Base-by-base conservation (phyloP, 768 basidiomycete genomes). In the Trichaptum fuscoviolaceum region DNA sequence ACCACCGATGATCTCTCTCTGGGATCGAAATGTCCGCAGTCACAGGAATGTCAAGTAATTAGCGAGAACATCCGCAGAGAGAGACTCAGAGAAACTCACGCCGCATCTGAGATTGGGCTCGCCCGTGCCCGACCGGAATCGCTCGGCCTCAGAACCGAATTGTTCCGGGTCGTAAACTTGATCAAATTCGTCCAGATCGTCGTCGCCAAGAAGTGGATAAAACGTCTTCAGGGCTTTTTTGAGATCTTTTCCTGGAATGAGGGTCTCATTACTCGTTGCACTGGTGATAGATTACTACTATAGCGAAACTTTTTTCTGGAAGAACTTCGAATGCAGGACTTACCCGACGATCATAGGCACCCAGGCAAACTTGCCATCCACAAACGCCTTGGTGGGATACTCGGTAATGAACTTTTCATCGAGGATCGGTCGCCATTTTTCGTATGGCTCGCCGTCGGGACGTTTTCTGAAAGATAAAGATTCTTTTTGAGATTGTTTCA, bases 291-390 rank as follows among this genome's bases (percentile, higher is more conserved):
- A 3, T 58, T 9, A n/a, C 34, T 17, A 34, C n/a, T n/a, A n/a
- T n/a, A n/a, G n/a, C 23, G 52, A 52, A 27, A 3, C 17, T 34
- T 63, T 12, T 27, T 70, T 26, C 34, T 59, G 61, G 26, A 18
- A 58, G 9, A 3, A n/a, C 57, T n/a, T 58, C 57, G 57, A 24
- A 30, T 8, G 8, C 30, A 30, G 30, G 8, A 72, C 79, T n/a
- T 70, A 87, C 87, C 87, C 86, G 35, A 87, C 82, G 35, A 91
- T 83, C 2, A 88, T 71, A 7, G 86, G 83, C 2, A 88, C 83
- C 20, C 77, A 73, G 0, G 78, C 74, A 65, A 85, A 84, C 24
- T 79, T 77, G 5, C 84, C 83, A 0, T 73, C 63, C 2, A 79
- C 70, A 36, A 89, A 79, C 8, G 77, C 77, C 30, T 73, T 71